These are phyloP conservation scores for Aspergillus sp. DNA, from an alignment of 2,329 filamentous ascomycete genomes.

Conservation along the genomic window DNA sequence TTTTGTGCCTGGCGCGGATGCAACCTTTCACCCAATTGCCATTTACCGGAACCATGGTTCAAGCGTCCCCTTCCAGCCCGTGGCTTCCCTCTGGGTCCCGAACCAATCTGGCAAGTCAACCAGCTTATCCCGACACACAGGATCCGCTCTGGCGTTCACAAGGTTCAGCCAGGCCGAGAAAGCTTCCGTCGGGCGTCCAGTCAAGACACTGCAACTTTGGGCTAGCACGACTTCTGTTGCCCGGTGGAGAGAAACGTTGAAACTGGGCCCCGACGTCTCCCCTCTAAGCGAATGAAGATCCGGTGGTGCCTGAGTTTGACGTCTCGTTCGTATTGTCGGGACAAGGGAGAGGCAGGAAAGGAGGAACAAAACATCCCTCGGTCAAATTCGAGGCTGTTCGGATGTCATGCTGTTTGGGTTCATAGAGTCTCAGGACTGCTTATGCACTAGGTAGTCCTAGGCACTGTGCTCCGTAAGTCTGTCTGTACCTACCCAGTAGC, in stretches of 20 bases:
- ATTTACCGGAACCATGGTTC: constrained; percentile 5
- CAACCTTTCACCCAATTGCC: not conserved
- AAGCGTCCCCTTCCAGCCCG: not conserved
- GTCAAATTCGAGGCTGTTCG: not conserved
- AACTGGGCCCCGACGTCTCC: constrained; percentile 12
- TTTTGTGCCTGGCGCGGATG: not conserved
- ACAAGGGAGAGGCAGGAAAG: not conserved
- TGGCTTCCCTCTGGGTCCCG: not conserved
- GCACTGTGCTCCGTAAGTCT: not conserved
- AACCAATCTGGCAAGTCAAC: not conserved
- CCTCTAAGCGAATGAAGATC: constrained; percentile 24
- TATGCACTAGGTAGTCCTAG: not conserved
- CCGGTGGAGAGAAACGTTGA: constrained; percentile 21
- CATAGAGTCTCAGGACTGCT: not conserved
- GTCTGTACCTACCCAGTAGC: not conserved
- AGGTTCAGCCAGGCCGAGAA: constrained; percentile 15
- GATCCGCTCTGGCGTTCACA: constrained; percentile 15
- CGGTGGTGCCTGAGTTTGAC: constrained; percentile 20
- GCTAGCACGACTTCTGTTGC: constrained; percentile 3
- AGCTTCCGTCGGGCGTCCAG: constrained; percentile 12
- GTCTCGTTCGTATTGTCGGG: constrained; percentile 3
- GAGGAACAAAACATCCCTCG: not conserved
- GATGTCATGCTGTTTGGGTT: not conserved
- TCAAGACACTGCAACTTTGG: constrained; percentile 8
- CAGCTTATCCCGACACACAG: constrained; percentile 2